Base-by-base conservation (phyloP, 139 green algal species). In the Penium margaritaceum region DNA sequence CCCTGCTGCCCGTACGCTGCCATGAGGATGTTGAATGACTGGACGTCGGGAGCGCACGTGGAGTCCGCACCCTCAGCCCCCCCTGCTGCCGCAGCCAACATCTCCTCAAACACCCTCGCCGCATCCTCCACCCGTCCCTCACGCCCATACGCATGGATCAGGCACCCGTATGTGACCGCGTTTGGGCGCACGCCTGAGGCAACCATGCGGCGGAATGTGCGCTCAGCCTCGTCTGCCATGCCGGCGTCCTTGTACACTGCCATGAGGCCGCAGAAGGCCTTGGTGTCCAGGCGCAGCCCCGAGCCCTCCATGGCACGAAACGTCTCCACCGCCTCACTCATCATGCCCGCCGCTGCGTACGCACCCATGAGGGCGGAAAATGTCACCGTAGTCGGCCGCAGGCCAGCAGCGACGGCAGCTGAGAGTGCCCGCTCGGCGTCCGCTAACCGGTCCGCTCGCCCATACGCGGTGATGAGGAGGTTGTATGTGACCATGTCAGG, bases 11-110 rank as follows among this genome's bases (percentile, higher is more conserved):
- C 71, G 39, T 63, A 78, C n/a, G 63, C 63, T 17, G 34, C 44
- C 71, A 78, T 75, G 47, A 78, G 15, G 41, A 76, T 72, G 71
- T 75, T 78, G 71, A 62, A 78, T 9, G 32, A 17, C 71, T 35
- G 30, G 37, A 76, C 65, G 47, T 78, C 71, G 3, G 61, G 19
- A 12, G 7, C 41, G 30, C 41, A 65, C 17, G 64, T 63, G n/a
- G n/a, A n/a, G n/a, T n/a, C n/a, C n/a, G n/a, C n/a, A n/a, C n/a
- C n/a, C n/a, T n/a, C n/a, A n/a, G n/a, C n/a, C n/a, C n/a, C n/a
- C n/a, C n/a, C n/a, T n/a, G n/a, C n/a, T n/a, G n/a, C n/a, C 27
- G 55, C 71, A 3, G 24, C 21, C 60, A 39, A 38, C 71, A 78
- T 78, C 63, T 67, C 71, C 44, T 71, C 60, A 76, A 78, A 78